Base-by-base conservation (phyloP, 495 filamentous ascomycete genomes). In the Xylaria intraflava region DNA sequence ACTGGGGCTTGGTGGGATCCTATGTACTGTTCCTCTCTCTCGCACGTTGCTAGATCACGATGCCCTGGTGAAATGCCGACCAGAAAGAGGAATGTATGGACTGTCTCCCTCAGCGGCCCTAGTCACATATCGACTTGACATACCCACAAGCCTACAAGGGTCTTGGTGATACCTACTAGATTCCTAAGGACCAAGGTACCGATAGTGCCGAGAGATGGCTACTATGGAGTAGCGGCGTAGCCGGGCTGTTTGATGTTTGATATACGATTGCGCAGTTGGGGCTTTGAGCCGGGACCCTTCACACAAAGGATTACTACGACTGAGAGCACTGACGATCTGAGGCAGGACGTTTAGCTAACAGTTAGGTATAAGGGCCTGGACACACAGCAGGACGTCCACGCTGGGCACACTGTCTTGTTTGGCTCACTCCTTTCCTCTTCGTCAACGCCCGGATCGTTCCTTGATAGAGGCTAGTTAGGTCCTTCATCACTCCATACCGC, bases 1-100 rank as follows among this genome's bases (percentile, higher is more conserved):
- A n/a, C 46, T 40, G 46, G 54, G 51, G 49, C 47, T 55, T 38
- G 36, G 56, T 44, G 49, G 39, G 47, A 51, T 42, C 29, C 41
- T 54, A 41, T 49, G 44, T 51, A 57, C 50, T 49, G 19, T 29
- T 26, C 26, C 33, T 41, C 44, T 55, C 48, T 41, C 38, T 24
- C 31, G 19, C 22, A 40, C 19, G 42, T 53, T 40, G 31, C 39
- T 53, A 40, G 42, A 53, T 41, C 51, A 53, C 40, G 38, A 47
- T 36, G 23, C 43, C n/a, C 45, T 43, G 17, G 16, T 23, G 24
- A 35, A 23, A 2, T 49, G 26, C 38, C 52, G 33, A 20, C 27
- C 29, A 42, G 29, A 49, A 55, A 42, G 29, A 49, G 49, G 29
- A 48, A 55, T 55, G 45, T 36, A 43, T 44, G 42, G 49, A 38